phyloP scores from a whole-genome alignment of 1,139 yeast species.

The Pichia sp. region DNA sequence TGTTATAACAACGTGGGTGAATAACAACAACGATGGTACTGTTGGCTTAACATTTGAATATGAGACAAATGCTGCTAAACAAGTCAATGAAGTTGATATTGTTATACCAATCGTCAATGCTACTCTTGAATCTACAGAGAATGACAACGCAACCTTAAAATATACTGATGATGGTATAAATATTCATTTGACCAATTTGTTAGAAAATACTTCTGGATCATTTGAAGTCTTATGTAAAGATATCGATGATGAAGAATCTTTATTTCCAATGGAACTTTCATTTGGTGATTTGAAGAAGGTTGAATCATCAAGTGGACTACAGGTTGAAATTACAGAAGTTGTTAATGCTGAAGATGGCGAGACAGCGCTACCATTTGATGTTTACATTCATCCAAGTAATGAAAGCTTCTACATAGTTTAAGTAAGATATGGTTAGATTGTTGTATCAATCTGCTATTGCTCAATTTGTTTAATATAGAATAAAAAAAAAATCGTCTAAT shows the following conservation, averaged over 20 bases:
- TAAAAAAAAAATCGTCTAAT: no score
- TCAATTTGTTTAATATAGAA: neutral
- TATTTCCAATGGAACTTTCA: slow-evolving; percentile 78
- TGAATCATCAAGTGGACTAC: slow-evolving; percentile 21
- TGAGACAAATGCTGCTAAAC: slow-evolving; percentile 51
- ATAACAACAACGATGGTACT: slow-evolving; percentile 43
- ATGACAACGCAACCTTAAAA: slow-evolving; percentile 42
- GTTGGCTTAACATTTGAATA: slow-evolving; percentile 83
- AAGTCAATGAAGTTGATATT: slow-evolving; percentile 51
- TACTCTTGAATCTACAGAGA: slow-evolving; percentile 44
- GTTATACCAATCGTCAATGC: slow-evolving; percentile 61
- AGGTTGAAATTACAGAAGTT: slow-evolving; percentile 22
- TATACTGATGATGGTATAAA: slow-evolving; percentile 55
- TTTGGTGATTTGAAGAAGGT: slow-evolving; percentile 34
- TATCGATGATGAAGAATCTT: slow-evolving; percentile 61
- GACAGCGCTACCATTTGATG: slow-evolving; percentile 60
- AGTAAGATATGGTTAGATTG: neutral
- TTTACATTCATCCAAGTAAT: slow-evolving; percentile 51
- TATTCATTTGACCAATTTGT: slow-evolving; percentile 44
- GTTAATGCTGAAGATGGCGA: slow-evolving; percentile 25
- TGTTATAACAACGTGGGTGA: slow-evolving; percentile 79
- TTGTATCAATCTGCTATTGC: neutral
- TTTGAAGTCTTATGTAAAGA: slow-evolving; percentile 75
- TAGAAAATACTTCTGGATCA: slow-evolving; percentile 55
- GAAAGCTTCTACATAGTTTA: slow-evolving; percentile 62